These are phyloP conservation scores for Venturia carpophila DNA, from an alignment of 2,329 filamentous ascomycete species.

Conservation along the genomic window DNA sequence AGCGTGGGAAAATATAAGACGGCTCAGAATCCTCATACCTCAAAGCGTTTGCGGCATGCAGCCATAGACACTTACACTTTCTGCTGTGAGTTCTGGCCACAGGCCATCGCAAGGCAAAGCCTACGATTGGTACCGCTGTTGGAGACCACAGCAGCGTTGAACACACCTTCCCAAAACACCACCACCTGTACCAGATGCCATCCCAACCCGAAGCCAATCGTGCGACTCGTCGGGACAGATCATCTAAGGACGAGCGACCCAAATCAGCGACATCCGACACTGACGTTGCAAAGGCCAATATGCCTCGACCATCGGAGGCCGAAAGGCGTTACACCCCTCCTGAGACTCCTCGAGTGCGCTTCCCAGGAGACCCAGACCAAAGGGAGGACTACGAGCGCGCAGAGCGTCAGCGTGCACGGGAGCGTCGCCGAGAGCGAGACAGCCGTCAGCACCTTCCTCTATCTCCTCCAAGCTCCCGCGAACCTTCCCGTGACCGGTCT, in stretches of 20 bases:
- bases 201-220: neutral
- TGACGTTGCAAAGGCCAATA: neutral
- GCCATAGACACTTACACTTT: constrained; percentile 5
- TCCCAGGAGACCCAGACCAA: constrained; percentile 10
- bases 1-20: neutral
- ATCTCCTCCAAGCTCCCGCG: constrained; percentile 5
- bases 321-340: constrained; percentile 11
- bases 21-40: neutral
- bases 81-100: constrained; percentile 14
- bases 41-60: neutral
- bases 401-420: neutral
- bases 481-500: neutral
- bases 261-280: neutral
- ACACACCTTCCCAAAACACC: too few species aligned
- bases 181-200: neutral
- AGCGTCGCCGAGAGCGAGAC: neutral
- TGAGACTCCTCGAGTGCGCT: constrained; percentile 7
- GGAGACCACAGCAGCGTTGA: constrained; percentile 10
- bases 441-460: neutral
- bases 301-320: neutral
- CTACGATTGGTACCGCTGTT: constrained; percentile 16
- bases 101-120: constrained; percentile 14
- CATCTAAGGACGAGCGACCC: neutral
- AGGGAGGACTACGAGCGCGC: neutral
- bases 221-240: neutral